Evolutionary conservation across 2,329 filamentous ascomycete species (phyloP), one percentile per base, ranked within the genome.

Genomic region (Amylocarpus encephaloides): DNA sequence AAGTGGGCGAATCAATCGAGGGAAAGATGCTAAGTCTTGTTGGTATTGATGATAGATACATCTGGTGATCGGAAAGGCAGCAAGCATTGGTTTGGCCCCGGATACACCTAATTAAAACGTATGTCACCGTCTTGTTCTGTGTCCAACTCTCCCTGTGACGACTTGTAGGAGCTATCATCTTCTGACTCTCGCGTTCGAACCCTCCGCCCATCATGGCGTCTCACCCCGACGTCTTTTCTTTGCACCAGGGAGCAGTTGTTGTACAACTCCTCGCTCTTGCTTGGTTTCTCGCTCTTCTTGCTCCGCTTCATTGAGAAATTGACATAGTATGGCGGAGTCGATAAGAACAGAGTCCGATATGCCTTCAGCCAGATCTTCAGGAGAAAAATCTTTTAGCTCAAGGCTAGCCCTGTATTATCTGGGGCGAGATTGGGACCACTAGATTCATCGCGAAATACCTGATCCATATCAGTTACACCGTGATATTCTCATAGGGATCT

Each of bases 391-490:
- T 46, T 51, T 57, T 34, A 60, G 55, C 43, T 48, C 52, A n/a
- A 57, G 54, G 33, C 47, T 49, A 61, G 42, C 40, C 59, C 59
- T 54, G 43, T 36, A 43, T 42, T 36, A 43, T 42, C 50, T 56
- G 44, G 41, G 42, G 49, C 42, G 38, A 48, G 38, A 45, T 59
- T 58, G 39, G 60, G 49, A 46, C 53, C 52, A 43, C 59, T 51
- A 49, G 58, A 44, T 49, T 57, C 59, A 52, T 64, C 53, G 35
- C 64, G 64, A 52, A 66, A 64, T 36, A 53, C 50, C 61, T 56
- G 43, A 30, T 1, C 13, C 13, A 40, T 40, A 40, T 40, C 16
- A 40, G n/a, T 18, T 40, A 40, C n/a, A 40, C n/a, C 16, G 38
- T n/a, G 18, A 40, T 40, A 40, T 40, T 40, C 38, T 40, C 7